Conservation (phyloP, 805 yeast species). For the Metschnikowia baotianmanensis region DNA sequence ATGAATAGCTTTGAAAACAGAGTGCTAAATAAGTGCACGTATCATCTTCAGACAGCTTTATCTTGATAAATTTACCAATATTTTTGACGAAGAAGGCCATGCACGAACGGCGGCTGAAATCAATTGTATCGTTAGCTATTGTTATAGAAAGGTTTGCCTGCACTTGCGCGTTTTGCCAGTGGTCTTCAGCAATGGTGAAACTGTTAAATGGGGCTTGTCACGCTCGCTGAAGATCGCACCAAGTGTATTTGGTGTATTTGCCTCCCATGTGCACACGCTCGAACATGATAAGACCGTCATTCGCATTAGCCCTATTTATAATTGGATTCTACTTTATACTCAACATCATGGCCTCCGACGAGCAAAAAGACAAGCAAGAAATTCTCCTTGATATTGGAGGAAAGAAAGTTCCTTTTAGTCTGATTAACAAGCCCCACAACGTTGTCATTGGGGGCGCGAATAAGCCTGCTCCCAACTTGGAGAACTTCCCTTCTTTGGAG, state of each 20-base stretch:
- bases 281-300: constrained; percentile 12
- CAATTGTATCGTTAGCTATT: background rate
- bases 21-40: no score
- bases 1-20: no score
- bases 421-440: constrained; percentile 39
- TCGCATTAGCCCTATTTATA: constrained; percentile 12
- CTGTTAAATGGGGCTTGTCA: constrained; percentile 11
- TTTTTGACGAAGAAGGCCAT: no score
- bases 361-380: constrained; percentile 14
- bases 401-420: constrained; percentile 34
- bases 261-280: constrained; percentile 11
- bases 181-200: constrained; percentile 2
- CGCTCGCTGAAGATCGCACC: constrained; percentile 9
- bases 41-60: no score
- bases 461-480: constrained; percentile 18
- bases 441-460: constrained; percentile 19
- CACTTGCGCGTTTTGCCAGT: background rate
- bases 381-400: constrained; percentile 34
- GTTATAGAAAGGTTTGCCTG: background rate
- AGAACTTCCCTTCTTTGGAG: constrained; percentile 19
- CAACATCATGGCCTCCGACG: constrained; percentile 13
- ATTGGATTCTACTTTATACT: constrained; percentile 10
- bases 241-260: constrained; percentile 4
- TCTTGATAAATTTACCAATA: no score
- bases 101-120: no score